These are phyloP conservation scores for Colletotrichum sp. DNA, from an alignment of 2,329 filamentous ascomycete species.

Conservation along the genomic window DNA sequence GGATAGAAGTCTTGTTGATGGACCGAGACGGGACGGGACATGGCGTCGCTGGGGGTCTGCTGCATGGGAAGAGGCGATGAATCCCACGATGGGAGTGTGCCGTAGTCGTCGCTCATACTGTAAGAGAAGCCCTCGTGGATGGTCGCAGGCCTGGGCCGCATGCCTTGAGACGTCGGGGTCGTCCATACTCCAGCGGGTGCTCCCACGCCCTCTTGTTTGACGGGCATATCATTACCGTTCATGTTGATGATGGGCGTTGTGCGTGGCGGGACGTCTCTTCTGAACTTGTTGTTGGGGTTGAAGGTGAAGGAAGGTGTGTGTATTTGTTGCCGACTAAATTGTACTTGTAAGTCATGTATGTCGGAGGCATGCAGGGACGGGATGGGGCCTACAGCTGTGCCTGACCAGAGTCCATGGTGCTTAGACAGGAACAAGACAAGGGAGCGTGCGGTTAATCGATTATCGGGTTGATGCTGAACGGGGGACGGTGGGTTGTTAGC, in stretches of 20 bases:
- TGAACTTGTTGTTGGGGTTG: conserved; percentile 51
- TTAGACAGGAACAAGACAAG: conserved; percentile 33
- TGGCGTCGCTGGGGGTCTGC: conserved; percentile 54
- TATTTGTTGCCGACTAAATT: conserved; percentile 50
- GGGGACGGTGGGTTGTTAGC: conserved; percentile 40
- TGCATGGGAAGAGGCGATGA: conserved; percentile 58
- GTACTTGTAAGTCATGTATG: conserved; percentile 40
- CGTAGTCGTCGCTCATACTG: conserved; percentile 59
- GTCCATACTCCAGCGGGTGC: conserved; percentile 57
- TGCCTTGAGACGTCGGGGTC: conserved; percentile 55
- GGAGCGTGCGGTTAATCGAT: conserved; percentile 41
- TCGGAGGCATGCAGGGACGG: conserved; percentile 22
- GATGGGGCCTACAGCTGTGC: conserved; percentile 54
- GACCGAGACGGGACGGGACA: conserved; percentile 60
- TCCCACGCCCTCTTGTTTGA: conserved; percentile 52
- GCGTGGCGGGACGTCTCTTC: conserved; percentile 48
- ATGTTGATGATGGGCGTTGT: conserved; percentile 52
- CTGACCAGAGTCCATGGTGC: conserved; percentile 57
- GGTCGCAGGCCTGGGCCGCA: conserved; percentile 60
- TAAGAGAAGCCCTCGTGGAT: conserved; percentile 68
- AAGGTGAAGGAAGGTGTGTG: conserved; percentile 56
- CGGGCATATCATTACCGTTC: conserved; percentile 55
- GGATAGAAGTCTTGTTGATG: conserved; percentile 62
- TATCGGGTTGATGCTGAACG: conserved; percentile 39
- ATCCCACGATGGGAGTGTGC: conserved; percentile 62